Conservation (phyloP, 305 asterid species). For the Fraxinus greggii region DNA sequence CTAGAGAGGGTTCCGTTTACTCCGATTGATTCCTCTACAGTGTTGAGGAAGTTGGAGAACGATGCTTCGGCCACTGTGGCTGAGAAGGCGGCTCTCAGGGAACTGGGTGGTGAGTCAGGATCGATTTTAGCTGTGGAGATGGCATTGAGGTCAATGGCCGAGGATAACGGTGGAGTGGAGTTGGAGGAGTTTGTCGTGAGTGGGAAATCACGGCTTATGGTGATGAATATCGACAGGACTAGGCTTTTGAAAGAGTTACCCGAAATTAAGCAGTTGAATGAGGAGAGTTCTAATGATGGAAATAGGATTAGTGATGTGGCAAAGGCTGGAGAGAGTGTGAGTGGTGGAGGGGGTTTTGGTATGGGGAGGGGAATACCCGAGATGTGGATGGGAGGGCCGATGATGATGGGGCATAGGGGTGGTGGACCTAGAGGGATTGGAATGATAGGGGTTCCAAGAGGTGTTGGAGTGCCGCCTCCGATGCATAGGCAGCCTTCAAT, state of each 20-base stretch:
- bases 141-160: constrained; percentile 86
- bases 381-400: constrained; percentile 64
- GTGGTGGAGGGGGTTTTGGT: constrained; percentile 43
- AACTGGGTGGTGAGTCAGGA: constrained; percentile 81
- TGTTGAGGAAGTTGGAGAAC: constrained; percentile 83
- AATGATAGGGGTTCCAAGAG: constrained; percentile 82
- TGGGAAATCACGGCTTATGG: constrained; percentile 79
- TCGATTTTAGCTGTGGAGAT: constrained; percentile 76
- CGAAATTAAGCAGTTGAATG: constrained; percentile 61
- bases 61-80: constrained; percentile 52
- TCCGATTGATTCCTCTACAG: constrained; percentile 72
- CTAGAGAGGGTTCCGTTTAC: constrained; percentile 78
- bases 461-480: constrained; percentile 87
- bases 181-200: constrained; percentile 79
- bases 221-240: constrained; percentile 79
- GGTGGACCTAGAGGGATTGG: constrained; percentile 80
- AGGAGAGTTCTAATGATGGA: constrained; percentile 40
- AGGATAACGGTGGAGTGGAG: constrained; percentile 84
- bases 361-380: constrained; percentile 58
- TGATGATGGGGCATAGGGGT: constrained; percentile 64
- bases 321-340: constrained; percentile 38
- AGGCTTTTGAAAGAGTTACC: constrained; percentile 79
- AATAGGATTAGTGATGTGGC: constrained; percentile 34
- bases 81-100: constrained; percentile 77
- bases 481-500: constrained; percentile 68